These are phyloP conservation scores for Echinosophora koreensis DNA, from an alignment of 306 rosid species.

Conservation along the genomic window DNA sequence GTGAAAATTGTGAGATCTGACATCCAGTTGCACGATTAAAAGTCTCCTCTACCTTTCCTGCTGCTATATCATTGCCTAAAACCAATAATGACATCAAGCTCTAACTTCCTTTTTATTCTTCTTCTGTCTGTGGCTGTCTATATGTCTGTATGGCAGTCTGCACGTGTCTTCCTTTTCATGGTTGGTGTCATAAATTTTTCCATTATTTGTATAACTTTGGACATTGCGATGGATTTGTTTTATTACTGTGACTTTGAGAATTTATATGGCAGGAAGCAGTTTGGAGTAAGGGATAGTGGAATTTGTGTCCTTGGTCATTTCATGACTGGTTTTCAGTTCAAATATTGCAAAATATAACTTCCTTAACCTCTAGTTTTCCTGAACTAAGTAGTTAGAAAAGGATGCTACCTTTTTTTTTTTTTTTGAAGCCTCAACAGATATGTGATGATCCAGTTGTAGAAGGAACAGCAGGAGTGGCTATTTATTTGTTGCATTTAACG, in stretches of 20 bases:
- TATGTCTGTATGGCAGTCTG: neutral
- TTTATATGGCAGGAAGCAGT: neutral
- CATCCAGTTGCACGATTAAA: slow-evolving; percentile 20
- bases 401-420: slow-evolving; percentile 24
- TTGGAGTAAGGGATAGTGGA: neutral
- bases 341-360: slow-evolving; percentile 16
- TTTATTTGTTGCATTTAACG: neutral
- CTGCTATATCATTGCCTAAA: neutral
- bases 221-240: neutral
- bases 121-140: neutral
- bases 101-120: neutral
- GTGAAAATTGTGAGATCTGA: slow-evolving; percentile 11
- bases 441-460: slow-evolving; percentile 1
- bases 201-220: neutral
- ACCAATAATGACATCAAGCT: neutral
- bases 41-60: neutral
- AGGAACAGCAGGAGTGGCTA: neutral
- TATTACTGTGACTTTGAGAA: neutral
- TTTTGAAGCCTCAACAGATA: slow-evolving; percentile 25
- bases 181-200: slow-evolving; percentile 20
- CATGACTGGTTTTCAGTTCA: slow-evolving; percentile 13
- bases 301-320: slow-evolving; percentile 9
- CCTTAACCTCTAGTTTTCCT: slow-evolving; percentile 11
- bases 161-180: slow-evolving; percentile 8
- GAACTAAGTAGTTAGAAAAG: slow-evolving; percentile 19